Evolutionary conservation across 495 filamentous ascomycete genomes (phyloP), one percentile per base, ranked within the genome.

Genomic region (Daldinia decipiens): DNA sequence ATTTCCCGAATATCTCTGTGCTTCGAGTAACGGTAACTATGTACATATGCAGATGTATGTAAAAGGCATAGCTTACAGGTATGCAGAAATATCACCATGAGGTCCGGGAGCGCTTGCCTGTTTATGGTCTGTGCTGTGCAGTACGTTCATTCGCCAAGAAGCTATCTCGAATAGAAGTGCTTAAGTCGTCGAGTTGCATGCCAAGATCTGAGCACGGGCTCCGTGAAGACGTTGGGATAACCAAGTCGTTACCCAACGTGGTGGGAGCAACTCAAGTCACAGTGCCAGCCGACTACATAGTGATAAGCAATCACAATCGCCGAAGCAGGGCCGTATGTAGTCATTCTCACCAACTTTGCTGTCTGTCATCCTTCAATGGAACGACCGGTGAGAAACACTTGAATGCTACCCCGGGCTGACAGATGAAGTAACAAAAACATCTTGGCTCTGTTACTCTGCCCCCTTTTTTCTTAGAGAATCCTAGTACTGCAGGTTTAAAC

Each of bases 321-420:
- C 67, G 71, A 74, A 43, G 50, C 65, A 73, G 27, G 57, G 65
- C 70, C 70, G 70, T 50, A n/a, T 29, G 31, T 34, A 45, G 26
- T 36, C 61, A 31, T 32, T 65, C 43, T 62, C 70, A 62, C 57
- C 57, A 72, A 62, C 59, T 53, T 64, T 40, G 52, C 43, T 61
- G 17, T 59, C 45, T 43, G 54, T 64, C 39, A 65, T 67, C 61
- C 70, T 72, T 65, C 65, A 26, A 53, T 19, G 7, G n/a, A 57
- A 50, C 50, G 60, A 39, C 19, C 0, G 59, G 63, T 55, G 34
- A 63, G 34, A 59, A 54, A 6, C 5, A 63, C 53, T 40, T 6
- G 27, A 47, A n/a, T 62, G 34, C 31, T 62, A 62, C 51, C 17
- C 24, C 31, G 40, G 21, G 13, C 17, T 21, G 27, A 24, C 29